Conservation (phyloP, 805 yeast genomes). For the Candida takata region DNA sequence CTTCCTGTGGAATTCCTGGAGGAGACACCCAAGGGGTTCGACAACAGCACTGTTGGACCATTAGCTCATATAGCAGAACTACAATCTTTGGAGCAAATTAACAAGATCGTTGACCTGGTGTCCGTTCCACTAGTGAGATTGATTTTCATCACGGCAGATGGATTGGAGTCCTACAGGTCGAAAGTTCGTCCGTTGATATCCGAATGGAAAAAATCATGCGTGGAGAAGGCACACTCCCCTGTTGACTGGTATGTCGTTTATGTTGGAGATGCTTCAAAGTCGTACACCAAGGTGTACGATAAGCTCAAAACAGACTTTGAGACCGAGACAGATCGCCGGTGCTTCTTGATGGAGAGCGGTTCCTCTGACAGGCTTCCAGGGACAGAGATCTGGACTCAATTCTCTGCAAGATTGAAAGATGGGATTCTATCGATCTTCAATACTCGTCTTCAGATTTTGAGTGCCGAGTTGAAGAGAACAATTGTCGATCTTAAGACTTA, state of each 20-base stretch:
- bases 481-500: slow-evolving; percentile 1
- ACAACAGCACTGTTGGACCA: slow-evolving; percentile 8
- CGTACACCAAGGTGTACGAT: slow-evolving; percentile 44
- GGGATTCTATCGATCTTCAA: slow-evolving; percentile 49
- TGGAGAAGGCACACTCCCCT: slow-evolving; percentile 33
- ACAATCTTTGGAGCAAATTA: background rate
- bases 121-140: slow-evolving; percentile 50
- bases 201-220: slow-evolving; percentile 61
- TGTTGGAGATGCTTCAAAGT: slow-evolving; percentile 33
- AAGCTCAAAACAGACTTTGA: slow-evolving; percentile 49
- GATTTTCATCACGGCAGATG: slow-evolving; percentile 60
- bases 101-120: slow-evolving; percentile 6
- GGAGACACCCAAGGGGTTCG: slow-evolving; percentile 41
- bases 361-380: slow-evolving; percentile 27
- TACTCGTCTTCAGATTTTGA: slow-evolving; percentile 27
- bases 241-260: slow-evolving; percentile 60
- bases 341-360: slow-evolving; percentile 29
- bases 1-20: slow-evolving; percentile 49
- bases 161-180: slow-evolving; percentile 66
- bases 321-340: slow-evolving; percentile 19
- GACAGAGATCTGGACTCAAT: slow-evolving; percentile 43
- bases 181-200: slow-evolving; percentile 75
- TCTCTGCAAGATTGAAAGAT: slow-evolving; percentile 39
- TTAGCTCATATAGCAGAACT: background rate
- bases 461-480: slow-evolving; percentile 1